Evolutionary conservation across 2,329 filamentous ascomycete species (phyloP), one percentile per base, ranked within the genome.

Genomic region (Colletotrichum incanum): DNA sequence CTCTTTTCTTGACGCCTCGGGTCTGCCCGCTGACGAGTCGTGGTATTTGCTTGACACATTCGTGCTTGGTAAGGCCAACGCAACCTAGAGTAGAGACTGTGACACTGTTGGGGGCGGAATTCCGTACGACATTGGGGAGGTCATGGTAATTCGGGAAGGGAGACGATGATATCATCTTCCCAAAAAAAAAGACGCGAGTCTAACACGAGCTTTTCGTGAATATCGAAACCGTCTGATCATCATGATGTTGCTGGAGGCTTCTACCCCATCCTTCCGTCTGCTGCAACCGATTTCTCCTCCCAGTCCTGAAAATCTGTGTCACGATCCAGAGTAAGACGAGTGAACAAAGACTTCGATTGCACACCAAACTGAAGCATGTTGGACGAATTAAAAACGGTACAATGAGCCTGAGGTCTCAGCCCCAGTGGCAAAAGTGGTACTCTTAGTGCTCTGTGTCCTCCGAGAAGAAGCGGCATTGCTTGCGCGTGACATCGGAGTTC

Each of bases 21-120:
- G 3, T 31, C 18, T n/a, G 61, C 26, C 34, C 61, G 47, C 54
- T 20, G 34, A 55, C 8, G 26, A 67, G 11, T 37, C 20, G 14
- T 52, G 14, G 31, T 7, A 6, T 6, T 64, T n/a, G 23, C 64
- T 62, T 56, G 55, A 56, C 63, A n/a, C 4, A 5, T 20, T 26
- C 31, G 3, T 18, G 23, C 55, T 56, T 31, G 8, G 39, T 39
- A 49, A 47, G 20, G 14, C 16, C n/a, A 41, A 41, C 61, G 16
- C 28, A 61, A 71, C 67, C 31, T 47, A 23, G 14, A 6, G 11
- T 39, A 23, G 47, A 52, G 45, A 14, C 45, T n/a, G 49, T 49
- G 49, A 43, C 18, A 23, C 39, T 28, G 52, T 61, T 56, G 56
- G 49, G 23, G 55, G 56, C 47, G 55, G 63, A 28, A 49, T 47